phyloP scores from a whole-genome alignment of 2,329 filamentous ascomycete genomes.

The Fusarium kyushuense region DNA sequence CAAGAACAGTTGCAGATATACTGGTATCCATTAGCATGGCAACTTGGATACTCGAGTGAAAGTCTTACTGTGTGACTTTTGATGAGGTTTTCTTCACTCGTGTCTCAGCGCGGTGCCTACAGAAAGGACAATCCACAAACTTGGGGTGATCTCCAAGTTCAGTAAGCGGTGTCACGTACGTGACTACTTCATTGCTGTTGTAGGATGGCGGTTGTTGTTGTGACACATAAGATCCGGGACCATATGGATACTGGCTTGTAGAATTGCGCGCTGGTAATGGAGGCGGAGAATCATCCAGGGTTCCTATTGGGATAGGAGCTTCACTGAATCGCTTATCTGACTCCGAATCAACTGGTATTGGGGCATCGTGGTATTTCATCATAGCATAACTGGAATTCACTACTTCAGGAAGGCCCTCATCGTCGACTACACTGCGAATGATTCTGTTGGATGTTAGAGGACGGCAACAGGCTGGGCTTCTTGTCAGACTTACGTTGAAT shows the following conservation, averaged over 20 bases:
- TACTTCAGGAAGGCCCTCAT: conserved; percentile 40
- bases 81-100: conserved; percentile 42
- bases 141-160: conserved; percentile 42
- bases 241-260: conserved; percentile 3
- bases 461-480: rapidly evolving
- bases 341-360: conserved; percentile 37
- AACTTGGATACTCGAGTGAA: rapidly evolving
- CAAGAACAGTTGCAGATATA: conserved; percentile 34
- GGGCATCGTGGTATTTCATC: conserved; percentile 24
- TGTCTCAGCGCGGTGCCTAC: conserved; percentile 35
- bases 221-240: neutral
- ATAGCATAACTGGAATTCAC: conserved; percentile 8
- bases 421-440: conserved; percentile 19
- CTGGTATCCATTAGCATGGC: conserved; percentile 10
- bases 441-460: conserved; percentile 16
- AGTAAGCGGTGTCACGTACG: conserved; percentile 38
- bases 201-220: neutral
- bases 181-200: conserved; percentile 1
- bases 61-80: conserved; percentile 38
- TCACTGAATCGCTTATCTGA: conserved; percentile 17
- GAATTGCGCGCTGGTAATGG: conserved; percentile 8
- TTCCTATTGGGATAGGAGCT: conserved; percentile 18
- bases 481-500: neutral
- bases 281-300: conserved; percentile 1
- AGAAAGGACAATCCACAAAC: conserved; percentile 44